A percentile compares a stretch with the other conserved stretches of the same genome.
Conservation (phyloP, 1,284 basidiomycete species). For the Tremellales sp. region DNA sequence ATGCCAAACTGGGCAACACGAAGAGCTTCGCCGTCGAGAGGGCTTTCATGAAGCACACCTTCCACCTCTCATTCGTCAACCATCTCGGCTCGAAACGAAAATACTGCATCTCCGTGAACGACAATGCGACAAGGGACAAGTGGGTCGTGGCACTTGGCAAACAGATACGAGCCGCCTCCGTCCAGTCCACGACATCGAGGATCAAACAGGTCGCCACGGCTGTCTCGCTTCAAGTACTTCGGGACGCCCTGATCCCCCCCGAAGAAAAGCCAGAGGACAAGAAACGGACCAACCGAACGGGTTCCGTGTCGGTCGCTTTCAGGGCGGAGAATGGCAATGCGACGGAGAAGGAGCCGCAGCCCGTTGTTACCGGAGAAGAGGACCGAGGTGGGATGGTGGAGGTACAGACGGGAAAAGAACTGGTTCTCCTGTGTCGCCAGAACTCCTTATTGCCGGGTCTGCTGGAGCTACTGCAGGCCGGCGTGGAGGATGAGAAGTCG, state of each 20-base stretch:
- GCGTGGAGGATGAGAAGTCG: conserved; percentile 4
- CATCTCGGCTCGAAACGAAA: conserved; percentile 66
- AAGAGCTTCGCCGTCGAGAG: conserved; percentile 75
- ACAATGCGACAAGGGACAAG: conserved; percentile 65
- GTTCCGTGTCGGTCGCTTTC: conserved; percentile 30
- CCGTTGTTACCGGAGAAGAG: neutral
- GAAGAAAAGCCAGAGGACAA: conserved; percentile 11
- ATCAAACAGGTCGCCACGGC: conserved; percentile 61
- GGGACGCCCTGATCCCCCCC: conserved; percentile 66
- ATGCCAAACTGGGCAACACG: conserved; percentile 71
- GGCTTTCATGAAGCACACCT: conserved; percentile 88
- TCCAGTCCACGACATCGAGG: conserved; percentile 5
- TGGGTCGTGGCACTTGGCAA: conserved; percentile 69
- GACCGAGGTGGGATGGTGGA: conserved; percentile 18
- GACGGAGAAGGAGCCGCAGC: conserved; percentile 2
- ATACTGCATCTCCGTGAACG: conserved; percentile 89
- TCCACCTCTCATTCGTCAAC: conserved; percentile 79
- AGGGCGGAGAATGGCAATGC: neutral
- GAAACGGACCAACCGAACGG: conserved; percentile 7
- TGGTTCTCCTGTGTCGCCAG: conserved; percentile 47
- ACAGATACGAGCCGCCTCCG: conserved; percentile 55
- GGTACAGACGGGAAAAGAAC: conserved; percentile 44
- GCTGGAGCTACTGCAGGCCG: conserved; percentile 40
- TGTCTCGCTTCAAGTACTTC: conserved; percentile 72
- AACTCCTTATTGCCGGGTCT: conserved; percentile 45